Percentiles rank a stretch among this genome's conserved stretches.
Evolutionary conservation across 1,284 basidiomycete species (phyloP).

Genomic region (Tylopilus orsonianus): DNA sequence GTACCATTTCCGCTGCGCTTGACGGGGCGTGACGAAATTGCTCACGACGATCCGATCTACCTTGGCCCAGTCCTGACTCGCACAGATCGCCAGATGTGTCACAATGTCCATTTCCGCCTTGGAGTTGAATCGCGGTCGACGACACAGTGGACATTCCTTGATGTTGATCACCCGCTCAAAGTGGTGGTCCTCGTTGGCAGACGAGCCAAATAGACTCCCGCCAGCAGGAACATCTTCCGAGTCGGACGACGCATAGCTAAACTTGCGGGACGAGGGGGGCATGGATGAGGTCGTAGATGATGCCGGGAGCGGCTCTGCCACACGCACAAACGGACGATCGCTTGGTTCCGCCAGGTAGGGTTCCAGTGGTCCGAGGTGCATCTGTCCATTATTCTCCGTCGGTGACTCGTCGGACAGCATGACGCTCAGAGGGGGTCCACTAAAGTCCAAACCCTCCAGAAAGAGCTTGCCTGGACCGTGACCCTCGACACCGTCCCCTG

Average conservation of each 20-base stretch:
- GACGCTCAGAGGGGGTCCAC: conserved; percentile 47
- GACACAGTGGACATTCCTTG: conserved; percentile 92
- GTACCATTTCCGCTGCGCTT: conserved; percentile 97
- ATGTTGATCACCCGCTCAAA: conserved; percentile 93
- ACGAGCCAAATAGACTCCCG: conserved; percentile 1
- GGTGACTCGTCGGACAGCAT: conserved; percentile 30
- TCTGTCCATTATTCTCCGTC: conserved; percentile 11
- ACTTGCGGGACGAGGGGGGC: conserved; percentile 26
- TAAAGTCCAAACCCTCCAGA: conserved; percentile 64
- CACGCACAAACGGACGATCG: conserved; percentile 43
- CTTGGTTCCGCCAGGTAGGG: conserved; percentile 44
- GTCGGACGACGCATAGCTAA: conserved; percentile 43
- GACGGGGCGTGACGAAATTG: conserved; percentile 94
- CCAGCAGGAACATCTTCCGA: conserved; percentile 39
- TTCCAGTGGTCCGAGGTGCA: conserved; percentile 21
- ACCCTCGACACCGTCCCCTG: conserved; percentile 32
- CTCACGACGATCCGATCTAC: conserved; percentile 88
- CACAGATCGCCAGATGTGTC: conserved; percentile 92
- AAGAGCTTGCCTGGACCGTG: conserved; percentile 24
- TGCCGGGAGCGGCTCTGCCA: conserved; percentile 28
- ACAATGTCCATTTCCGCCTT: conserved; percentile 93
- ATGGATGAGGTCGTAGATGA: conserved; percentile 21
- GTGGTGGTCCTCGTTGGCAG: conserved; percentile 39
- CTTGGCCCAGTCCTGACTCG: conserved; percentile 87
- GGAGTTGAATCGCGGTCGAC: conserved; percentile 78